These are phyloP conservation scores for Agastache rugosa DNA, from an alignment of 257 asterid species.

Conservation along the genomic window DNA sequence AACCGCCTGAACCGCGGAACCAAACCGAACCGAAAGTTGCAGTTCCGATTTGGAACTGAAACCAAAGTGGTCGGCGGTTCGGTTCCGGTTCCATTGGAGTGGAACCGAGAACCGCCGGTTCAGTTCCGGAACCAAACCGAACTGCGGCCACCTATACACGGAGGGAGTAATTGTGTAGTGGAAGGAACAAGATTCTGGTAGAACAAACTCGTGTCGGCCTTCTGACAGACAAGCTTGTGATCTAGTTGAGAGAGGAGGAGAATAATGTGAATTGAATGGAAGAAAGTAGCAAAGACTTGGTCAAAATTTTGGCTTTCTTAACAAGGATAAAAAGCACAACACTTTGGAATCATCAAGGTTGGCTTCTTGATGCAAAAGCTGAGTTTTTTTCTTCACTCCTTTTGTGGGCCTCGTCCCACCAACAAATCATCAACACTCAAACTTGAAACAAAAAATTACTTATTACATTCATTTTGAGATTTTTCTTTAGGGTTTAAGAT, in stretches of 20 bases:
- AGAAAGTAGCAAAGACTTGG: constrained; percentile 18
- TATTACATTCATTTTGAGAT: neutral
- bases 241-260: neutral
- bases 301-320: constrained; percentile 20
- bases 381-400: neutral
- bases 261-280: constrained; percentile 2
- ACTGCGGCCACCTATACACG: too few relatives aligned
- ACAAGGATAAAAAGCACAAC: constrained; percentile 22
- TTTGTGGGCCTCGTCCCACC: constrained; percentile 28
- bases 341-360: constrained; percentile 31
- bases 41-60: too few relatives aligned
- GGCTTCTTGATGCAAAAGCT: constrained; percentile 44
- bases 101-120: too few relatives aligned
- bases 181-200: constrained; percentile 20
- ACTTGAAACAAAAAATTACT: neutral
- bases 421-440: constrained; percentile 21
- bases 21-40: too few relatives aligned
- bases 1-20: too few relatives aligned
- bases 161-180: neutral
- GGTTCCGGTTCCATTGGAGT: too few relatives aligned
- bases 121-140: too few relatives aligned
- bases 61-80: too few relatives aligned
- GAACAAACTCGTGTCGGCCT: constrained; percentile 10
- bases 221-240: constrained; percentile 29
- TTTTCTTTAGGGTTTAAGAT: neutral